Conservation (phyloP, 2,329 filamentous ascomycete genomes). For the Aspergillus vadensis region DNA sequence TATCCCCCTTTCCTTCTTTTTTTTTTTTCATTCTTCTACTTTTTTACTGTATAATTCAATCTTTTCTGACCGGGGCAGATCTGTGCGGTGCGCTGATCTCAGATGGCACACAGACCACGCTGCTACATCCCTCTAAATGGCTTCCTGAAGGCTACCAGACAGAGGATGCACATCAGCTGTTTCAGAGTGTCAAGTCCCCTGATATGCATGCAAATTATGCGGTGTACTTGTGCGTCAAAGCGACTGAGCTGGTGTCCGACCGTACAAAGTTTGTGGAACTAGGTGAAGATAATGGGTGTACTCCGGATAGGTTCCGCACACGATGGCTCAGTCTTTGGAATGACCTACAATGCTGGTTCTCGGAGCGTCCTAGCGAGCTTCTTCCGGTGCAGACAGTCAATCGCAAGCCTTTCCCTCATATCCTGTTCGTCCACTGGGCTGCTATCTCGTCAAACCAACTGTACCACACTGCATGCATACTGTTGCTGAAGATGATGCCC, state of each 20-base stretch:
- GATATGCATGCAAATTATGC: conserved; percentile 64
- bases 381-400: conserved; percentile 49
- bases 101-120: conserved; percentile 50
- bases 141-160: conserved; percentile 44
- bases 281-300: conserved; percentile 50
- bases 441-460: conserved; percentile 61
- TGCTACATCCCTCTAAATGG: conserved; percentile 55
- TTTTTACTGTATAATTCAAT: too few relatives aligned
- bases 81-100: conserved; percentile 59
- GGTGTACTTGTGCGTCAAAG: conserved; percentile 58
- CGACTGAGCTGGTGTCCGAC: conserved; percentile 54
- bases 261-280: conserved; percentile 54
- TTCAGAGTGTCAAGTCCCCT: conserved; percentile 41
- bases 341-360: conserved; percentile 53
- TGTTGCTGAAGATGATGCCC: conserved; percentile 53
- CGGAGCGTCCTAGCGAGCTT: conserved; percentile 51
- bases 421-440: conserved; percentile 57
- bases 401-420: conserved; percentile 52
- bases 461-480: conserved; percentile 58
- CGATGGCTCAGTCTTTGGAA: conserved; percentile 55
- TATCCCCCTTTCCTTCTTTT: too few relatives aligned
- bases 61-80: conserved; percentile 39
- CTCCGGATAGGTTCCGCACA: conserved; percentile 42
- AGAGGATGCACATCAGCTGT: conserved; percentile 40
- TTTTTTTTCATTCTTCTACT: neutral